phyloP scores from a whole-genome alignment of 2,329 filamentous ascomycete species.

The Trichoderma pleuroti region DNA sequence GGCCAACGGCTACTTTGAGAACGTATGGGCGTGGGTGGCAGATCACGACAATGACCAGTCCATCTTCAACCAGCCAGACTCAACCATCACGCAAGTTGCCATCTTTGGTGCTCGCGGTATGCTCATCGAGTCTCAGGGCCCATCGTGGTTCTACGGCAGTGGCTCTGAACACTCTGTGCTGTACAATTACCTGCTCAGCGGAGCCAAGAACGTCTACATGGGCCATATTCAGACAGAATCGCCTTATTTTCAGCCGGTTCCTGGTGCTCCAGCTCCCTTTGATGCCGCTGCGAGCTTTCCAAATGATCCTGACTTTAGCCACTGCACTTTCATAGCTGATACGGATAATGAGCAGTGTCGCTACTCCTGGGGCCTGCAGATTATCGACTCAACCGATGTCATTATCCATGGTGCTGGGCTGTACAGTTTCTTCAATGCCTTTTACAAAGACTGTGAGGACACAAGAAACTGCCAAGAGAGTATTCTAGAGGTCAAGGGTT shows the following conservation, averaged over 20 bases:
- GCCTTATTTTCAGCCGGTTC: background rate
- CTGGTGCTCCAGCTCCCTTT: background rate
- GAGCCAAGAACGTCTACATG: background rate
- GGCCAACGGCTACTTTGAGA: constrained; percentile 48
- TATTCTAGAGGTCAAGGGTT: background rate
- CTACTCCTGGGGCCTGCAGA: background rate
- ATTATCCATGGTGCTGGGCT: background rate
- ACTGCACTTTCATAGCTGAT: background rate
- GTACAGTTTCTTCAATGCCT: background rate
- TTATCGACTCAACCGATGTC: background rate
- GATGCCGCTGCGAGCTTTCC: background rate
- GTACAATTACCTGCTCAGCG: background rate
- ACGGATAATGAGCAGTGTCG: background rate
- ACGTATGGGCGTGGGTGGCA: constrained; percentile 64
- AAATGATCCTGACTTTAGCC: background rate
- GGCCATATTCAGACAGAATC: background rate
- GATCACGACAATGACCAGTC: constrained; percentile 57
- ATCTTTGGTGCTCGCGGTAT: background rate
- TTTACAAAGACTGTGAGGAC: background rate
- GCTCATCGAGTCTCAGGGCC: background rate
- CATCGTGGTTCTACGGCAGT: background rate
- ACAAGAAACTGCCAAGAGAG: background rate
- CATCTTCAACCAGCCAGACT: background rate
- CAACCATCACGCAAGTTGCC: background rate
- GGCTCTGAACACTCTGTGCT: background rate